Conservation (phyloP, 2,329 filamentous ascomycete species). For the Ophiobolus disseminans region DNA sequence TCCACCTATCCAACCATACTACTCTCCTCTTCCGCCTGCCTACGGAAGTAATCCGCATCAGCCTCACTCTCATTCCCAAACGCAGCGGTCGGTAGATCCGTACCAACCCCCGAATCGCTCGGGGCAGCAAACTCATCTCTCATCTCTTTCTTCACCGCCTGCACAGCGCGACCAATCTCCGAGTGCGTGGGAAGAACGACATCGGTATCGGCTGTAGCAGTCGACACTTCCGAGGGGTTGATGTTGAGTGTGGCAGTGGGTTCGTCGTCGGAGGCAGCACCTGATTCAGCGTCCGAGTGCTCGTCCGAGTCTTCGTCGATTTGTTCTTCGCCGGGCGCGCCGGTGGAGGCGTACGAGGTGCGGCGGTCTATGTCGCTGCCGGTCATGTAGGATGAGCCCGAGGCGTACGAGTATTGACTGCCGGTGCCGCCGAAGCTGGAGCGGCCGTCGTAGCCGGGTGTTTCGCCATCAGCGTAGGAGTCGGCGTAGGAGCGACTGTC, state of each 20-base stretch:
- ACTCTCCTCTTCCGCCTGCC: slow-evolving; percentile 46
- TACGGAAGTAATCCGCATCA: slow-evolving; percentile 47
- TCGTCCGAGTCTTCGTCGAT: slow-evolving; percentile 42
- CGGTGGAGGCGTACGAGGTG: slow-evolving; percentile 52
- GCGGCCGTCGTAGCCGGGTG: slow-evolving; percentile 45
- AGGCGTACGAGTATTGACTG: slow-evolving; percentile 56
- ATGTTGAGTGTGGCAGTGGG: slow-evolving; percentile 32
- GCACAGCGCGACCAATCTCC: slow-evolving; percentile 39
- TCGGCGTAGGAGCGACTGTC: slow-evolving; percentile 44
- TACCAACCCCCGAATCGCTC: slow-evolving; percentile 48
- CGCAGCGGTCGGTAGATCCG: slow-evolving; percentile 45
- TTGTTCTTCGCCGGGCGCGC: slow-evolving; percentile 35
- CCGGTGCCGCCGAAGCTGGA: slow-evolving; percentile 51
- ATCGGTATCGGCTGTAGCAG: slow-evolving; percentile 25
- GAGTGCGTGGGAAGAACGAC: slow-evolving; percentile 39
- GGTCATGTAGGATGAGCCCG: slow-evolving; percentile 57
- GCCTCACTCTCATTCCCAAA: slow-evolving; percentile 28
- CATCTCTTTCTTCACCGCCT: slow-evolving; percentile 40
- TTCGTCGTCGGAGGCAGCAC: slow-evolving; percentile 43
- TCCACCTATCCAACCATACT: slow-evolving; percentile 40
- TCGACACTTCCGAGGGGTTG: slow-evolving; percentile 35
- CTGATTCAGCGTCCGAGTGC: slow-evolving; percentile 38
- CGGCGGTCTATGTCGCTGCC: slow-evolving; percentile 55
- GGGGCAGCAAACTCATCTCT: slow-evolving; percentile 34
- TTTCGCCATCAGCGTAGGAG: slow-evolving; percentile 44